Base-by-base conservation (phyloP, 306 rosid species). In the Lathyrus tuberosus region DNA sequence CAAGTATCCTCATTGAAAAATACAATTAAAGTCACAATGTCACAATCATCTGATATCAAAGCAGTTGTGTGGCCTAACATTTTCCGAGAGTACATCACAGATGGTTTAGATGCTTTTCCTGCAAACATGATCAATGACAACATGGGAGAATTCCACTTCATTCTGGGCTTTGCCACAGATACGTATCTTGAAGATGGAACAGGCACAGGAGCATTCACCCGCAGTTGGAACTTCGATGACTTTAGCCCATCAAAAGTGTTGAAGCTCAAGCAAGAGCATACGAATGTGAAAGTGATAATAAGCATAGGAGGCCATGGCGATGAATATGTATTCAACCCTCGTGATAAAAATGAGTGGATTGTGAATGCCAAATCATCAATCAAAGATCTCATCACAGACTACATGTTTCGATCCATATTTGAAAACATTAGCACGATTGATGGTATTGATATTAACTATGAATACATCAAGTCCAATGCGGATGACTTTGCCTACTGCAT, bases 391-490 rank as follows among this genome's bases (percentile, higher is more conserved):
- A 17, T 51, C 11, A 1, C 7, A 51, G 28, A 6, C 28, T 51
- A 51, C 57, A 0, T 17, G 28, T 1, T 0, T 1, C 4, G 0
- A 31, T 0, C 1, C 4, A 2, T 2, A 26, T 4, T 4, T 0
- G 30, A 0, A 2, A 9, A 0, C 0, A 9, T 35, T 18, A 3
- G 3, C 12, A 0, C 4, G 1, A 38, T 44, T 28, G 71, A 65
- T 15, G 28, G 58, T 11, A 46, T 44, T 28, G 57, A 65, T 4
- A 47, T 44, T 46, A 3, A 65, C 58, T 65, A 46, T 65, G 58
- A 65, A 2, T 1, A 10, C 2, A 28, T 28, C 58, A 9, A 14
- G 0, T 9, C 24, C 16, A 22, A n/a, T 17, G 28, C 0, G 0
- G 4, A 4, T 8, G 70, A 14, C 15, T 66, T 66, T 47, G 37